Evolutionary conservation across 2,329 filamentous ascomycete species (phyloP), one percentile per base, ranked within the genome.

Genomic region (Davidsoniella virescens): DNA sequence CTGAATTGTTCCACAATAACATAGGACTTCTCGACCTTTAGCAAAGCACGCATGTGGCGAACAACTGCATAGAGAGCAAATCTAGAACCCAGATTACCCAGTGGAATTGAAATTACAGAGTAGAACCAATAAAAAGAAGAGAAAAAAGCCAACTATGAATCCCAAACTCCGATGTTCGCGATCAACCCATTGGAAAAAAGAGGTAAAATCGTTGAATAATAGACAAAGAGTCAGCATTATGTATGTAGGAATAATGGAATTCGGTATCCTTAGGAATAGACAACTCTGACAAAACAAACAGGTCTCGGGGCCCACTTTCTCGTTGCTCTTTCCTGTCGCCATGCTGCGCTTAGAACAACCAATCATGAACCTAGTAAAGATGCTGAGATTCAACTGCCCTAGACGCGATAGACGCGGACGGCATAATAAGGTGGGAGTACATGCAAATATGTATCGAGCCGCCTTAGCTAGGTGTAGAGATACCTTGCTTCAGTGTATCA

Each of bases 331-430:
- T 23, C 25, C 4, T n/a, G 20, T 33, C 12, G 12, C 29, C 12
- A 7, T 18, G n/a, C 18, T 14, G 41, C 41, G 41, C 41, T 43
- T 43, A 17, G 2, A 18, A 7, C 18, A 9, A 14, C 44, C 26
- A 47, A 47, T 47, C 17, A 37, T 33, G 2, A 2, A 40, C 10
- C 6, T 17, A 33, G 33, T 6, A 18, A 33, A 18, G 17, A 17
- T 17, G 17, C 26, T 9, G 16, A 25, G 26, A 17, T 16, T 16
- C 20, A 20, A 17, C 10, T 33, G 16, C 8, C 2, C 5, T 40
- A 40, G 46, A 14, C 46, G 46, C 46, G 36, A 40, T 48, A 48
- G 46, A 40, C 46, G 46, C 46, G 17, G 17, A 17, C 14, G 7
- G 12, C n/a, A 14, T 43, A 17, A 17, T 14, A 8, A 8, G 29